Evolutionary conservation across 441 rosid genomes (phyloP).

Genomic region (Euphorbia schlechtendalii): DNA sequence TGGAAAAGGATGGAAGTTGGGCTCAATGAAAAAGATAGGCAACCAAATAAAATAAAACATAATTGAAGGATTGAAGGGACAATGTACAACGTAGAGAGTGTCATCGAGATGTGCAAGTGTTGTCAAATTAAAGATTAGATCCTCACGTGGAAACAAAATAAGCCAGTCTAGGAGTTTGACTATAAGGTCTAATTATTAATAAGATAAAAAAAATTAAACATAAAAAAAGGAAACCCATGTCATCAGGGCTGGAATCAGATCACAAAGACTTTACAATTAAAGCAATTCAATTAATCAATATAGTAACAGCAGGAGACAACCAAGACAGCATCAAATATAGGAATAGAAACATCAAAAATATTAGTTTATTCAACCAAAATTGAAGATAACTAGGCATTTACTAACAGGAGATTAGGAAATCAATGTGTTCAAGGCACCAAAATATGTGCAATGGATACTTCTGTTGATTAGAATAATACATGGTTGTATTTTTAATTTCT

Average conservation of each 20-base stretch:
- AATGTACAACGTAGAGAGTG: slow-evolving; percentile 22
- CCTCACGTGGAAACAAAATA: slow-evolving; percentile 31
- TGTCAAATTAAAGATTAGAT: slow-evolving; percentile 16
- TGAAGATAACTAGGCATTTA: slow-evolving; percentile 28
- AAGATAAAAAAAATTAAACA: too few species aligned
- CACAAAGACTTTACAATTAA: slow-evolving; percentile 21
- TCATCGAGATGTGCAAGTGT: slow-evolving; percentile 39
- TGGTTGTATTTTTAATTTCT: slow-evolving; percentile 20
- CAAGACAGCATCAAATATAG: slow-evolving; percentile 53
- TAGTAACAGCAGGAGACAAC: slow-evolving; percentile 13
- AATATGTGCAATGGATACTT: slow-evolving; percentile 48
- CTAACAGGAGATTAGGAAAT: slow-evolving; percentile 42
- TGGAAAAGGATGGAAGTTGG: slow-evolving; percentile 29
- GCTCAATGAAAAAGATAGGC: slow-evolving; percentile 31
- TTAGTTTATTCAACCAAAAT: slow-evolving; percentile 40
- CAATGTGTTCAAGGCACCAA: slow-evolving; percentile 58
- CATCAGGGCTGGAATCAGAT: slow-evolving; percentile 30
- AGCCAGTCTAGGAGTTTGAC: slow-evolving; percentile 37
- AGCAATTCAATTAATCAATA: background rate
- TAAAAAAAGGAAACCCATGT: slow-evolving; percentile 11
- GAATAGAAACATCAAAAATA: slow-evolving; percentile 60
- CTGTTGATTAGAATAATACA: slow-evolving; percentile 30
- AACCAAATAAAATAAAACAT: slow-evolving; percentile 7
- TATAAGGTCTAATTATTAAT: slow-evolving; percentile 12
- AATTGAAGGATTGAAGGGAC: slow-evolving; percentile 29